Conservation (phyloP, 768 basidiomycete genomes). For the Podaxis sp. region DNA sequence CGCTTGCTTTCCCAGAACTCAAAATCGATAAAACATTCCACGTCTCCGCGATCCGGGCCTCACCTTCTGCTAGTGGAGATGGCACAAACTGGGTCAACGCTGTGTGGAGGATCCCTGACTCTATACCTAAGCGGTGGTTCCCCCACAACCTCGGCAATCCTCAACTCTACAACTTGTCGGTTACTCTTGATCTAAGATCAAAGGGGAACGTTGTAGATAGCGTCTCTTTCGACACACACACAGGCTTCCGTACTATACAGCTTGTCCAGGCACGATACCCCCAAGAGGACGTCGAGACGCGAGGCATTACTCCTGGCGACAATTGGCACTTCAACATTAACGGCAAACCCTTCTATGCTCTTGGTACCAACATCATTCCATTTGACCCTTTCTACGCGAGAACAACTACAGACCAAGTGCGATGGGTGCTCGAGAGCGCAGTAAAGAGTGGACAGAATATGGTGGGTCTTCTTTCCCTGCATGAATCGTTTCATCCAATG, state of each 20-base stretch:
- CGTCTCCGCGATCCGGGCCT: slow-evolving; percentile 25
- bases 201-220: slow-evolving; percentile 15
- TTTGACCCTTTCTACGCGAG: slow-evolving; percentile 61
- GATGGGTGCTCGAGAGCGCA: slow-evolving; percentile 57
- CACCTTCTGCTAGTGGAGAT: slow-evolving; percentile 20
- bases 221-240: slow-evolving; percentile 41
- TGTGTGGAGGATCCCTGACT: slow-evolving; percentile 44
- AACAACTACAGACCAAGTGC: slow-evolving; percentile 44
- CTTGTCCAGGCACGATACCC: slow-evolving; percentile 49
- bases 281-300: slow-evolving; percentile 37
- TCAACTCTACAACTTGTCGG: slow-evolving; percentile 50
- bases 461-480: slow-evolving; percentile 31
- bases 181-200: slow-evolving; percentile 31
- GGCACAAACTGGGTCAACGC: slow-evolving; percentile 39
- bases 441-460: slow-evolving; percentile 57
- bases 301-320: slow-evolving; percentile 57
- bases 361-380: slow-evolving; percentile 59
- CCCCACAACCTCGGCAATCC: slow-evolving; percentile 55
- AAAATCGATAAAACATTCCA: slow-evolving; percentile 30
- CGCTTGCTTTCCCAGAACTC: slow-evolving; percentile 47
- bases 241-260: slow-evolving; percentile 59
- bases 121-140: slow-evolving; percentile 49
- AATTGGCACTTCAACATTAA: slow-evolving; percentile 63
- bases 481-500: not conserved
- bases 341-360: slow-evolving; percentile 52